Conservation (phyloP, 1,139 yeast genomes). For the Chernovozyma sophiae-reginae region DNA sequence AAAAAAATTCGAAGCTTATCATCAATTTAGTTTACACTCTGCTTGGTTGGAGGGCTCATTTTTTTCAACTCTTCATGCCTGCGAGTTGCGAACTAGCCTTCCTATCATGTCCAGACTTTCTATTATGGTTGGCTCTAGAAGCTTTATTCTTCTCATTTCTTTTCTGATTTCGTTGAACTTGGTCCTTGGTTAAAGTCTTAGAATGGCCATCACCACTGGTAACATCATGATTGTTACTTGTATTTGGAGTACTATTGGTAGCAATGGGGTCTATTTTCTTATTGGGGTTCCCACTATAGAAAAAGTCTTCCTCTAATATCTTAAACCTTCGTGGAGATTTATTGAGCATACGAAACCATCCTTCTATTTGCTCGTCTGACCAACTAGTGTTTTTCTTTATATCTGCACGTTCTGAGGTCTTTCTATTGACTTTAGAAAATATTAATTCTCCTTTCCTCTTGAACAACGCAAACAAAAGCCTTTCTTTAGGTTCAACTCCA, state of each 20-base stretch:
- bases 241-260: background rate
- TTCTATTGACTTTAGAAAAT: conserved; percentile 51
- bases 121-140: conserved; percentile 56
- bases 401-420: conserved; percentile 46
- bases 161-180: conserved; percentile 22
- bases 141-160: conserved; percentile 56
- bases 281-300: conserved; percentile 13
- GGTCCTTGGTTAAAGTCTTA: conserved; percentile 19
- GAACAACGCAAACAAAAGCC: conserved; percentile 53
- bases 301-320: conserved; percentile 59
- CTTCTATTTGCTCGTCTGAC: conserved; percentile 91
- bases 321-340: conserved; percentile 60
- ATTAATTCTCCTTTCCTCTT: conserved; percentile 44
- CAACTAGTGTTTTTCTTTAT: conserved; percentile 54
- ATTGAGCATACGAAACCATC: conserved; percentile 79
- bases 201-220: background rate
- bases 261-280: conserved; percentile 5
- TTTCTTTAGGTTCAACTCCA: conserved; percentile 32
- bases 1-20: too few relatives aligned
- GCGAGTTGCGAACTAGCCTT: conserved; percentile 23
- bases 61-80: conserved; percentile 1
- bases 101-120: conserved; percentile 58
- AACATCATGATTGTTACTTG: too few relatives aligned
- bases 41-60: too few relatives aligned
- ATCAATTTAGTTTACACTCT: too few relatives aligned